A percentile compares a stretch with the other conserved stretches of the same genome.
Conservation (phyloP, 345 rosid species). For the Bretschneidera sinensis region DNA sequence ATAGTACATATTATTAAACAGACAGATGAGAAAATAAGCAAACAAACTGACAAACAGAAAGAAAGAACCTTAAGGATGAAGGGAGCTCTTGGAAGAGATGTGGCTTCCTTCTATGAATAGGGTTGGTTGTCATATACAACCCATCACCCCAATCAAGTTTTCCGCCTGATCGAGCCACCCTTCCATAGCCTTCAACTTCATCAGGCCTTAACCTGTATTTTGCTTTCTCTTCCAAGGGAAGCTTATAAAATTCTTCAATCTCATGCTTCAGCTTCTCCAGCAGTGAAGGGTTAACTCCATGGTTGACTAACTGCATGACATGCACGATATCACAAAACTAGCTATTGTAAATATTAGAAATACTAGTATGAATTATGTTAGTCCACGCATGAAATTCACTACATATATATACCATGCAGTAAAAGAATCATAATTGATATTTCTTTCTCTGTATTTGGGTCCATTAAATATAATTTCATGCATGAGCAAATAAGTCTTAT, state of each 20-base stretch:
- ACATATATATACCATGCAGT: no score
- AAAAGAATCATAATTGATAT: no score
- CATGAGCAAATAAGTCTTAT: no score
- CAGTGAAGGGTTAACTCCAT: slow-evolving; percentile 20
- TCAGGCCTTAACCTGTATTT: slow-evolving; percentile 20
- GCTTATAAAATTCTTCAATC: slow-evolving; percentile 23
- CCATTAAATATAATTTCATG: no score
- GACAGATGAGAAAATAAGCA: background rate
- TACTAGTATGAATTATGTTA: no score
- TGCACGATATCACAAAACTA: no score
- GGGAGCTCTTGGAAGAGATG: slow-evolving; percentile 35
- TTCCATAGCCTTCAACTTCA: slow-evolving; percentile 29
- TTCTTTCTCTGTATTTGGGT: no score
- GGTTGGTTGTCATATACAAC: slow-evolving; percentile 22
- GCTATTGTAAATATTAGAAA: background rate
- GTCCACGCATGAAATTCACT: no score
- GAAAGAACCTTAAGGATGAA: slow-evolving; percentile 25
- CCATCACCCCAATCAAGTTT: slow-evolving; percentile 35
- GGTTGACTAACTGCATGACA: slow-evolving; percentile 25
- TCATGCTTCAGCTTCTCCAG: slow-evolving; percentile 25
- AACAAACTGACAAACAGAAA: background rate
- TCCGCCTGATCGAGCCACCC: slow-evolving; percentile 28
- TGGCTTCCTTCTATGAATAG: slow-evolving; percentile 22
- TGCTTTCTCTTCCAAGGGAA: slow-evolving; percentile 34
- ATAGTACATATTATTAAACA: no score